Evolutionary conservation across 2,329 filamentous ascomycete species (phyloP), one percentile per base, ranked within the genome.

Genomic region (Calcarisporium arbuscula): DNA sequence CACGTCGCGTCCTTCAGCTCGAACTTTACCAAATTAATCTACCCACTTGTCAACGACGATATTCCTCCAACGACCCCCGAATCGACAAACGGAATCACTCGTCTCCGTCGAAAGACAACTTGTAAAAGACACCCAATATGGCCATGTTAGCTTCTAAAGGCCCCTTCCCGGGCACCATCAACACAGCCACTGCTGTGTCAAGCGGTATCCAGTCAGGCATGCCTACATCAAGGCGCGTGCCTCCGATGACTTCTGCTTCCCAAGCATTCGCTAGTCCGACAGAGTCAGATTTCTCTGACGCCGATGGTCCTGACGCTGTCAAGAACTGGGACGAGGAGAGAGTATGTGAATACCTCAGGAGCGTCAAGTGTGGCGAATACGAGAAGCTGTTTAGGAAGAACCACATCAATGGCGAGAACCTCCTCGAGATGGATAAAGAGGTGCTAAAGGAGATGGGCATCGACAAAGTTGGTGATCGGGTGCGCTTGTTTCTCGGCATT

Each of bases 401-500:
- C 59, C 86, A 96, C 60, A 95, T 98, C 67, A 98, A 92, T 56
- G 92, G 92, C 51, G 88, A 95, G 64, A 95, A 94, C 55, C 70
- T 98, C 28, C 73, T 98, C 48, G 92, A 98, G 63, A 90, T 95
- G 72, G 92, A 98, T 61, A 94, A 95, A 68, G 82, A 88, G 36
- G 87, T 94, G 26, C 72, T 98, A 44, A 94, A 95, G 61, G 92
- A 98, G 60, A 94, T 98, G 78, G 92, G 92, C 28, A 90, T 98
- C 49, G 94, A 95, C 49, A 98, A 96, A 62, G 85, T 98, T 45
- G 92, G 92, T 44, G 92, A 98, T 60, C 81, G 92, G 35, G 90
- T 98, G 22, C 85, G 90, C 43, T 82, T 98, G 41, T 89, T 87
- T 51, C 72, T 89, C 42, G 81, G 82, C 46, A 88, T 90, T 54